Percentiles rank a stretch among this genome's conserved stretches.
These are phyloP conservation scores for Ehretia macrophylla DNA, from an alignment of 257 asterid species.

Conservation along the genomic window DNA sequence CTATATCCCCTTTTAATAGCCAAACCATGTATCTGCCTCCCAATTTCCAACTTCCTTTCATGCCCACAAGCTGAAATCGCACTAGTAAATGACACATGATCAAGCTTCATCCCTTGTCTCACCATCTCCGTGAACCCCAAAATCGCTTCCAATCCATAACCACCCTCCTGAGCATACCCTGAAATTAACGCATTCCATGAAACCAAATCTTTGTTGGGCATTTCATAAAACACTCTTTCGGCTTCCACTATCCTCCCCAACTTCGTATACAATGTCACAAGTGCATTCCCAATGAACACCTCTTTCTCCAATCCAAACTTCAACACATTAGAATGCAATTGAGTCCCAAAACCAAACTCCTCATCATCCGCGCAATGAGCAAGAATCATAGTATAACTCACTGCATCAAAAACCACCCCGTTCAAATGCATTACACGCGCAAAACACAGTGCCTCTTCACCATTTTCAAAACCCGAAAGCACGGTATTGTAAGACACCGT, in stretches of 20 bases:
- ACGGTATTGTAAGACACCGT: slow-evolving; percentile 74
- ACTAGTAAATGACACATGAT: slow-evolving; percentile 73
- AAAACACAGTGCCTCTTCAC: slow-evolving; percentile 51
- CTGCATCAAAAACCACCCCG: slow-evolving; percentile 62
- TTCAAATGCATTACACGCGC: slow-evolving; percentile 49
- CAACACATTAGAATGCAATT: slow-evolving; percentile 48
- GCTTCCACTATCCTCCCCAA: slow-evolving; percentile 55
- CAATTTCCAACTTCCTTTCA: slow-evolving; percentile 57
- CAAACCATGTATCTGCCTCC: slow-evolving; percentile 63
- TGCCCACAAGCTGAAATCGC: slow-evolving; percentile 80
- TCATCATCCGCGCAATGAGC: slow-evolving; percentile 56
- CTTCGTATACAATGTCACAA: slow-evolving; percentile 70
- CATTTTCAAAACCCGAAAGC: slow-evolving; percentile 63
- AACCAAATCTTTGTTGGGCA: slow-evolving; percentile 62
- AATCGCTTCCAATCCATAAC: slow-evolving; percentile 48
- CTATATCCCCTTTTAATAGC: slow-evolving; percentile 52
- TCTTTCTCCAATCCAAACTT: slow-evolving; percentile 56
- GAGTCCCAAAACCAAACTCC: slow-evolving; percentile 56
- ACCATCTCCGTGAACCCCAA: slow-evolving; percentile 54
- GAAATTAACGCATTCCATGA: slow-evolving; percentile 92
- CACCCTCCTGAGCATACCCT: slow-evolving; percentile 79
- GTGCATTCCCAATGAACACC: slow-evolving; percentile 66
- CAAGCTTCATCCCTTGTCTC: slow-evolving; percentile 43
- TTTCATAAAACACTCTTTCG: slow-evolving; percentile 49
- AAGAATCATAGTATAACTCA: slow-evolving; percentile 59